Percentiles rank a stretch among this genome's conserved stretches.
These are phyloP conservation scores for Pseudozyma thailandica DNA, from an alignment of 1,284 basidiomycete genomes.

Conservation along the genomic window DNA sequence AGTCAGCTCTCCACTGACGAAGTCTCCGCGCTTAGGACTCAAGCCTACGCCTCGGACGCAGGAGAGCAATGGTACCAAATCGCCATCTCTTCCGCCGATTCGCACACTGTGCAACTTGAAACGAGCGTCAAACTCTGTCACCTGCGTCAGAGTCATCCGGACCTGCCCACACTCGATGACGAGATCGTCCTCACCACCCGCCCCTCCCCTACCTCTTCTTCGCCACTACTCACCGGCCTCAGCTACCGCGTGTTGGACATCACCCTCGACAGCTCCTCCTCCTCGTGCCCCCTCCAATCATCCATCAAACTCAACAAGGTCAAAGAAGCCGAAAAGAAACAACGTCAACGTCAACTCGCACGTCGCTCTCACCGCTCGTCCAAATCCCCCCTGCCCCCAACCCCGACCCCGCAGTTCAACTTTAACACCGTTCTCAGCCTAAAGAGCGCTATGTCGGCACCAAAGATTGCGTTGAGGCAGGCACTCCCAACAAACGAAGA, in stretches of 20 bases:
- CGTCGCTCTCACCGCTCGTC: constrained; percentile 6
- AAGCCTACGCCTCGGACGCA: not conserved
- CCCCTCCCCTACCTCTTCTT: not conserved
- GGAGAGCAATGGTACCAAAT: constrained; percentile 15
- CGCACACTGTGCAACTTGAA: not conserved
- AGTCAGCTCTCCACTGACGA: not conserved
- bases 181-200: constrained; percentile 11
- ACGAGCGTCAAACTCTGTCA: constrained; percentile 28
- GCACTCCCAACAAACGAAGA: constrained; percentile 38
- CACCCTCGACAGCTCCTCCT: constrained; percentile 1
- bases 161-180: constrained; percentile 23
- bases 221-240: constrained; percentile 1
- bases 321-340: not conserved
- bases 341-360: constrained; percentile 12
- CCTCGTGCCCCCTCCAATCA: constrained; percentile 16
- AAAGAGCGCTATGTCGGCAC: not conserved
- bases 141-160: constrained; percentile 17
- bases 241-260: constrained; percentile 33
- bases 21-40: not conserved
- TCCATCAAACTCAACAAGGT: not conserved
- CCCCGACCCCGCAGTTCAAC: not conserved
- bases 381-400: not conserved
- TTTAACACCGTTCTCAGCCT: constrained; percentile 6
- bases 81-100: not conserved
- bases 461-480: constrained; percentile 2